Evolutionary conservation across 1,284 basidiomycete species (phyloP), one percentile per base, ranked within the genome.

Genomic region (Schizophyllum amplum): DNA sequence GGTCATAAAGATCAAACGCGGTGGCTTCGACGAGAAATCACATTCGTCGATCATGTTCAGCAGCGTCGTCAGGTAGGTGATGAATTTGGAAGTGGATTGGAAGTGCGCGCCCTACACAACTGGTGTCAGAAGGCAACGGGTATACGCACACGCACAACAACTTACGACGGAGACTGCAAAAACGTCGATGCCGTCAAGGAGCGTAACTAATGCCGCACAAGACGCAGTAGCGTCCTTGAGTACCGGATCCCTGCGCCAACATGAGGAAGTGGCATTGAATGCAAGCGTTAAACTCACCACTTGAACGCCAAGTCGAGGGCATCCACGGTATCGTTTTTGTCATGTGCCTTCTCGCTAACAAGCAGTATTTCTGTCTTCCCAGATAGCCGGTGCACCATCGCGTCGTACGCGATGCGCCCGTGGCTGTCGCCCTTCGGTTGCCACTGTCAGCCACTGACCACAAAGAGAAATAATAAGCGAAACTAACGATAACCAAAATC

Each of bases 231-330:
- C 33, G 7, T 42, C 13, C 3, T 42, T 42, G 33, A 42, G 11
- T 42, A 13, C 13, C 17, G 33, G 33, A 9, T 42, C 33, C 33
- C 33, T 42, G 7, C 33, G 17, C 3, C 3, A 42, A 9, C 3
- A 17, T 42, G 13, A 42, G 17, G 2, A 4, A 3, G 17, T 9
- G 11, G 4, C 13, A 9, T 42, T 3, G 33, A 9, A 9, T 13
- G 33, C 33, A 3, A 42, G 33, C 3, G 7, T 4, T 17, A 17
- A 9, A 9, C 33, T 3, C 4, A 42, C 55, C 55, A 56, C 5
- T 53, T 24, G 46, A 57, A 57, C 4, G 46, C 24, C 11, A 57
- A 21, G 17, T 54, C 52, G 15, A 49, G 52, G 25, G 33, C 23
- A 24, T 20, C 52, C 17, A 57, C 17, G 5, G 53, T 42, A 11